Evolutionary conservation across 495 filamentous ascomycete species (phyloP).

Genomic region (Trichoderma virens): DNA sequence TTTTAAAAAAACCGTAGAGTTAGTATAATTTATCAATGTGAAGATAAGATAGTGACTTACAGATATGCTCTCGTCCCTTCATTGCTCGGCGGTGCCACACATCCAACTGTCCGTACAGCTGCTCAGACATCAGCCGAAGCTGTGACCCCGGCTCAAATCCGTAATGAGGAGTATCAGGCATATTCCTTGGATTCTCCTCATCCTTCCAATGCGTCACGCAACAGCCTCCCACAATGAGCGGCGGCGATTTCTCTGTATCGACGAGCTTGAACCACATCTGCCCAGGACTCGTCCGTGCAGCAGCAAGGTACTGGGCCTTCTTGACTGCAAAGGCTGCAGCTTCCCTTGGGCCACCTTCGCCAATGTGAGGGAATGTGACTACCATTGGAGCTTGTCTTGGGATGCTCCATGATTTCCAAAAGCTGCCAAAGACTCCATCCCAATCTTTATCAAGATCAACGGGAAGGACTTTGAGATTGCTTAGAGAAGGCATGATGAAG

Average conservation of each 20-base stretch:
- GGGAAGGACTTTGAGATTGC: background rate
- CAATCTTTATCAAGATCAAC: background rate
- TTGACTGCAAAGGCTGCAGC: background rate
- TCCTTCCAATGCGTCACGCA: background rate
- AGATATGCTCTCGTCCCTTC: background rate
- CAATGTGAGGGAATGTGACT: background rate
- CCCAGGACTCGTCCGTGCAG: background rate
- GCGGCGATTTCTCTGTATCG: background rate
- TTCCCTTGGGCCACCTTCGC: background rate
- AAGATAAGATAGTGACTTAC: background rate
- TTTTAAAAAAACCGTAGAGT: too few species aligned
- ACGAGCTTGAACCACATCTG: background rate
- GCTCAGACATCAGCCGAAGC: background rate
- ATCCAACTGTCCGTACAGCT: background rate
- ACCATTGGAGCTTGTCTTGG: background rate
- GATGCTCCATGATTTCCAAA: slow-evolving; percentile 4
- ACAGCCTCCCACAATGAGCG: background rate
- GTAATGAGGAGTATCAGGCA: background rate
- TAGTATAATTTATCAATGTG: background rate
- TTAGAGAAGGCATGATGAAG: background rate
- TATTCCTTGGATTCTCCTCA: background rate
- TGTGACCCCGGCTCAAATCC: background rate
- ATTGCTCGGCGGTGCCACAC: background rate
- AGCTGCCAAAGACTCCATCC: background rate
- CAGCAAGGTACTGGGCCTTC: background rate